These are phyloP conservation scores for Malassezia furfur DNA, from an alignment of 1,284 basidiomycete genomes.

Conservation along the genomic window DNA sequence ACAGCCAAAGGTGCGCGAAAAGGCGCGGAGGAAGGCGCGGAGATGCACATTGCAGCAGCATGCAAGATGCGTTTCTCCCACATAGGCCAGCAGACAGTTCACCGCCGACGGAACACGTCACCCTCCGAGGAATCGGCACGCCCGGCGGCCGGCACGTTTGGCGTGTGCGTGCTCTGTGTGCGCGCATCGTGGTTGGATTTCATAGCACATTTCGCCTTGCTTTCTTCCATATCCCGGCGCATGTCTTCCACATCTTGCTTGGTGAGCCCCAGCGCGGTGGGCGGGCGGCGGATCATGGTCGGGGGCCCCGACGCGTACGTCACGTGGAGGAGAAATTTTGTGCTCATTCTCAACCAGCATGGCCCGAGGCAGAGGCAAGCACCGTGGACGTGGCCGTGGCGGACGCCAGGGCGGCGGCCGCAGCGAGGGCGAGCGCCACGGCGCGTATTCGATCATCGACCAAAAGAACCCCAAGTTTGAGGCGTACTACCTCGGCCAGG, in stretches of 20 bases:
- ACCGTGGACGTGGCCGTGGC: slow-evolving; percentile 9
- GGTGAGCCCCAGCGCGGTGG: slow-evolving; percentile 14
- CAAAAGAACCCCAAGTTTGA: slow-evolving; percentile 24
- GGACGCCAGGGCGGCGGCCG: slow-evolving; percentile 3
- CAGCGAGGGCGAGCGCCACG: slow-evolving; percentile 11
- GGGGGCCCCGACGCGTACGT: not conserved
- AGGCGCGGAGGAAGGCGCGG: too few relatives aligned
- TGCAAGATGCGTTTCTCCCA: too few relatives aligned
- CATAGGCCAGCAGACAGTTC: too few relatives aligned
- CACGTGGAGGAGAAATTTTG: slow-evolving; percentile 10
- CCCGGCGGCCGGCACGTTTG: too few relatives aligned
- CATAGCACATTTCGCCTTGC: not conserved
- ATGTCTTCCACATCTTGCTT: slow-evolving; percentile 19
- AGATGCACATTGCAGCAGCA: too few relatives aligned
- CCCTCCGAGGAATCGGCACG: too few relatives aligned
- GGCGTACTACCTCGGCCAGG: slow-evolving; percentile 44
- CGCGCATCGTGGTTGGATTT: not conserved
- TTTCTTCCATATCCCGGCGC: not conserved
- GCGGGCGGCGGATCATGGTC: slow-evolving; percentile 17
- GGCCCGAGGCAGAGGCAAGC: slow-evolving; percentile 10
- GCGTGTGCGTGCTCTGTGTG: not conserved
- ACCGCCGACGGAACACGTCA: too few relatives aligned
- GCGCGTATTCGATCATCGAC: slow-evolving; percentile 14
- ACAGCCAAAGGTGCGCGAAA: too few relatives aligned
- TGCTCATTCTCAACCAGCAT: slow-evolving; percentile 3